Evolutionary conservation across 257 asterid genomes (phyloP), one percentile per base, ranked within the genome.

Genomic region (Solanum peruvianum): DNA sequence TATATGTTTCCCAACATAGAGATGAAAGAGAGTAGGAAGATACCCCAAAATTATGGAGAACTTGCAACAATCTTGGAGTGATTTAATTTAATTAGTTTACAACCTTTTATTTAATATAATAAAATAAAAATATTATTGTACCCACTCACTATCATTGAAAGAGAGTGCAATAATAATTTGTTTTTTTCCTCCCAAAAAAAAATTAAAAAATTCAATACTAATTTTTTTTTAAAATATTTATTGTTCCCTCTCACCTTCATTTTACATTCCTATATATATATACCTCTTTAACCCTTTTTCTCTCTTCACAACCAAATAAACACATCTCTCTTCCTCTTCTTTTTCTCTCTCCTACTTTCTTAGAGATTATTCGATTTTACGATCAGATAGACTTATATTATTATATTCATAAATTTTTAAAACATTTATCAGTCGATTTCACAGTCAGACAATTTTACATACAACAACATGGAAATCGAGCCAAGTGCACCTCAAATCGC

Each of bases 401-500:
- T 75, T 12, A 6, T 27, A 13, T 47, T 1, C 39, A 37, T 1
- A 37, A 37, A 37, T 0, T 37, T 37, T 37, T 6, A 0, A 33
- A 29, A 29, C 1, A 27, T 27, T 27, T 27, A 27, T 27, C 35
- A 20, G 5, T 56, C 64, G 64, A 56, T 20, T 18, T 33, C 21
- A 75, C 2, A 75, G 2, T n/a, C 4, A 77, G n/a, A 25, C 5
- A 77, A 5, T 14, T 20, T n/a, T 78, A 44, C 27, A 44, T 11
- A 67, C 9, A 67, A 27, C 10, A 69, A 13, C 0, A 90, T 92
- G 92, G 92, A 90, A 62, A 83, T 92, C 6, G 94, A 89, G 58
- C 90, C 85, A 77, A 70, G 58, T 7, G 12, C 73, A 3, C 85
- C 90, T 52, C 87, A 35, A 29, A 33, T 85, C 9, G 56, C 37